Conservation (phyloP, 1,139 yeast species). For the Kodamaea sp. region DNA sequence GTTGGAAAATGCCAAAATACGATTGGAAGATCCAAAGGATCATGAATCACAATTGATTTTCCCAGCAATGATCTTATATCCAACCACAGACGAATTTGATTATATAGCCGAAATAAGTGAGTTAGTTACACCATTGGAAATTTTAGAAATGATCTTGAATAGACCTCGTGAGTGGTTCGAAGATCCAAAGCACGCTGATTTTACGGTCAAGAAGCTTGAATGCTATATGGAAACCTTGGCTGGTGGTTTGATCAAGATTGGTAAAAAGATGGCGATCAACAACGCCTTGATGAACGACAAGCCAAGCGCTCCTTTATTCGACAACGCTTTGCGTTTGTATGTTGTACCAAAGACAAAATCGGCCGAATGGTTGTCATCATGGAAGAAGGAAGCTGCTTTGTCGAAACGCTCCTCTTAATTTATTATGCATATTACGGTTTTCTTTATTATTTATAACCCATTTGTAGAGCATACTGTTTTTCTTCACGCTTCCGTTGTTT, state of each 20-base stretch:
- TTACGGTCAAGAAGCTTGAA: slow-evolving; percentile 56
- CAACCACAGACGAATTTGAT: slow-evolving; percentile 82
- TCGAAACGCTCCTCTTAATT: slow-evolving; percentile 33
- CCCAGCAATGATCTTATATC: slow-evolving; percentile 80
- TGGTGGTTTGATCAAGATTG: slow-evolving; percentile 86
- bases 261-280: slow-evolving; percentile 68
- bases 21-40: slow-evolving; percentile 68
- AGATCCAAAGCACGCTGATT: slow-evolving; percentile 58
- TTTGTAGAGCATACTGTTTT: slow-evolving; percentile 45
- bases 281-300: slow-evolving; percentile 58
- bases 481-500: slow-evolving; percentile 39
- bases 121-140: slow-evolving; percentile 56
- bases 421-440: background rate
- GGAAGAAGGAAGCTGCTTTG: slow-evolving; percentile 67
- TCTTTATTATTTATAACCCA: slow-evolving; percentile 42
- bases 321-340: slow-evolving; percentile 67
- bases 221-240: slow-evolving; percentile 76
- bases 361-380: slow-evolving; percentile 58
- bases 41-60: slow-evolving; percentile 74
- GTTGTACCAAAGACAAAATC: slow-evolving; percentile 75
- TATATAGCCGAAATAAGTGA: slow-evolving; percentile 73
- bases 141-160: slow-evolving; percentile 53
- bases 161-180: slow-evolving; percentile 73
- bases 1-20: slow-evolving; percentile 44
- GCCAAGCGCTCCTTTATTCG: slow-evolving; percentile 76